A percentile compares a stretch with the other conserved stretches of the same genome.
Conservation (phyloP, 371 early-diverging fungal species). For the Dipsacomyces acuminosporus region DNA sequence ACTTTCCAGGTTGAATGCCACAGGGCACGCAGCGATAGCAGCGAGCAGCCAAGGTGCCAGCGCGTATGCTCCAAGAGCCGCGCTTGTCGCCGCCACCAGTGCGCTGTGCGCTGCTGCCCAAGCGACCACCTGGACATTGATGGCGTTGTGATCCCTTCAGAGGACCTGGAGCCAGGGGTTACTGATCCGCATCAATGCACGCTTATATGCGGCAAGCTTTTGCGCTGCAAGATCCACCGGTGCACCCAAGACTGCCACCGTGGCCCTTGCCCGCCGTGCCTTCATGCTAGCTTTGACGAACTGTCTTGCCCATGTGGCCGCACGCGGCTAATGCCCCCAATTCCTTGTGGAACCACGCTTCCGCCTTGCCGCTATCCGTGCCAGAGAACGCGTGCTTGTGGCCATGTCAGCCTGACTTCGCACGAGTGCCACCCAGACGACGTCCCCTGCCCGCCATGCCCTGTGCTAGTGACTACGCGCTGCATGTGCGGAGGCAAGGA, state of each 20-base stretch:
- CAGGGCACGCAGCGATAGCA: slow-evolving; percentile 40
- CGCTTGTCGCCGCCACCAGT: slow-evolving; percentile 62
- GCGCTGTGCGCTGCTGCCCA: slow-evolving; percentile 23
- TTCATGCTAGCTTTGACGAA: slow-evolving; percentile 63
- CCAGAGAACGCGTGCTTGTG: slow-evolving; percentile 60
- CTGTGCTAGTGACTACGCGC: slow-evolving; percentile 55
- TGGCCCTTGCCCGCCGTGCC: slow-evolving; percentile 66
- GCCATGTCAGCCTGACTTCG: slow-evolving; percentile 57
- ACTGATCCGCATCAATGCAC: slow-evolving; percentile 59
- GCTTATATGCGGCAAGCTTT: slow-evolving; percentile 56
- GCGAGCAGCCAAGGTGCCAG: slow-evolving; percentile 56
- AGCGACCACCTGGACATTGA: slow-evolving; percentile 18
- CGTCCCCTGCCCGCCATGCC: slow-evolving; percentile 72
- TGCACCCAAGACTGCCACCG: slow-evolving; percentile 69
- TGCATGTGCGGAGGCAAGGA: slow-evolving; percentile 70
- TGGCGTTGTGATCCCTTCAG: slow-evolving; percentile 16
- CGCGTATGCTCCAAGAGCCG: slow-evolving; percentile 58
- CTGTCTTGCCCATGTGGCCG: slow-evolving; percentile 70
- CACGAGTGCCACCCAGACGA: slow-evolving; percentile 74
- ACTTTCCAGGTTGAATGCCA: slow-evolving; percentile 52
- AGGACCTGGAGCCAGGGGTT: slow-evolving; percentile 20
- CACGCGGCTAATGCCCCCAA: slow-evolving; percentile 67
- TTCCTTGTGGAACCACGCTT: slow-evolving; percentile 64
- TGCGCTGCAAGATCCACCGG: slow-evolving; percentile 62
- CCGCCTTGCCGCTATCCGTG: slow-evolving; percentile 67